Evolutionary conservation across 116 monocot species (phyloP).

Genomic region (Cymodocea nodosa): DNA sequence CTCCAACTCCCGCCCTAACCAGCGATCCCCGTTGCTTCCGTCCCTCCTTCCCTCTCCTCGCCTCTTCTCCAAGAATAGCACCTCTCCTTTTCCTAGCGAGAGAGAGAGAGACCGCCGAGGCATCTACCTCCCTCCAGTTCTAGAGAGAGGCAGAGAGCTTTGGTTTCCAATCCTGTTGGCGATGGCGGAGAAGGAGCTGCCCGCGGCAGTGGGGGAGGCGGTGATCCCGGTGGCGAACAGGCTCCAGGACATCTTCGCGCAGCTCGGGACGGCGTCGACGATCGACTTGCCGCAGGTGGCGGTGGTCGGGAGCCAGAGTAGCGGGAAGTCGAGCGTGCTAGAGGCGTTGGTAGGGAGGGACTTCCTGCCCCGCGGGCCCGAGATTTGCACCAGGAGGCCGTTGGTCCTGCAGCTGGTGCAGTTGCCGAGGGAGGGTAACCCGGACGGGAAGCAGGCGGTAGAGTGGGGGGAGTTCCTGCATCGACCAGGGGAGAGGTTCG

Average conservation of each 20-base stretch:
- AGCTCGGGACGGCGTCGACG: constrained; percentile 28
- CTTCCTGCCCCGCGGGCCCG: constrained; percentile 47
- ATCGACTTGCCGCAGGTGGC: constrained; percentile 62
- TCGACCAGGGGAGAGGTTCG: constrained; percentile 30
- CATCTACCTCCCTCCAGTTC: not conserved
- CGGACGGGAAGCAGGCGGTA: not conserved
- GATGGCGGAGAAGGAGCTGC: not conserved
- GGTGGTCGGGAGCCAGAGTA: constrained; percentile 69
- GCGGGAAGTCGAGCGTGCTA: constrained; percentile 68
- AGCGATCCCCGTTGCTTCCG: not conserved
- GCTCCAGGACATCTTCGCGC: constrained; percentile 58
- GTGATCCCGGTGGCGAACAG: constrained; percentile 46
- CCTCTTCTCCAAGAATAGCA: not conserved
- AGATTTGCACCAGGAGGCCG: constrained; percentile 51
- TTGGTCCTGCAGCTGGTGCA: constrained; percentile 64
- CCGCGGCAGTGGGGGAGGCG: constrained; percentile 12
- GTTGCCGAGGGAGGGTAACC: constrained; percentile 3
- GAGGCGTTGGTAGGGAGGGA: constrained; percentile 65
- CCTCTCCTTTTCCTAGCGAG: not conserved
- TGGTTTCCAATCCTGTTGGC: not conserved
- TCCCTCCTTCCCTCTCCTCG: not conserved
- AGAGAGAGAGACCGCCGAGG: not conserved
- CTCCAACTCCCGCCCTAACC: no score
- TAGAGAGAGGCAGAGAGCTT: not conserved
- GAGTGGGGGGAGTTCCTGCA: constrained; percentile 77